Conservation (phyloP, 345 rosid species). For the Citrus mangshanensis region DNA sequence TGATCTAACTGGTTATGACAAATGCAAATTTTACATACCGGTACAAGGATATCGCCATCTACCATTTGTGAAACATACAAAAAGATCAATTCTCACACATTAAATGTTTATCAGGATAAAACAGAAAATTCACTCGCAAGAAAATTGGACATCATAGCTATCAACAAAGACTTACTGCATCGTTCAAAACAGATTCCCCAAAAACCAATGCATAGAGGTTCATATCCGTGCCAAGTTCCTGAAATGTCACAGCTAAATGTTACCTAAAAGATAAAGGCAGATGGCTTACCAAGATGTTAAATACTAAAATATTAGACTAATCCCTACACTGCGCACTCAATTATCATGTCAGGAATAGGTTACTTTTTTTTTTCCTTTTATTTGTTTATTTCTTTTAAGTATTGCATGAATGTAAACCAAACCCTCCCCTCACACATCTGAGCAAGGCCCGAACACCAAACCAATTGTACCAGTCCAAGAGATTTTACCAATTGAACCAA, state of each 20-base stretch:
- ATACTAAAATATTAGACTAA: not conserved
- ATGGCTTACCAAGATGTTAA: not conserved
- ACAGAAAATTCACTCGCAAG: constrained; percentile 10
- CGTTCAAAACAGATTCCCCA: constrained; percentile 98
- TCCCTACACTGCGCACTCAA: not conserved
- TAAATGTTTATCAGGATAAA: not conserved
- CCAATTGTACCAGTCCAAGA: not conserved
- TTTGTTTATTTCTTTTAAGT: not conserved
- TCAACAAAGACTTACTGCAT: constrained; percentile 67
- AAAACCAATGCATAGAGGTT: constrained; percentile 96
- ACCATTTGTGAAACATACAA: constrained; percentile 26
- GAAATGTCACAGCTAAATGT: constrained; percentile 21
- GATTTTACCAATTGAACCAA: not conserved
- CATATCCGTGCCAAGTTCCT: constrained; percentile 96
- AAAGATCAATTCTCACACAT: constrained; percentile 10
- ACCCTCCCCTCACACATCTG: not conserved
- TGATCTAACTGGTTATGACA: constrained; percentile 1
- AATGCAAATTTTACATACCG: constrained; percentile 46
- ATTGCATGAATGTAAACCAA: not conserved
- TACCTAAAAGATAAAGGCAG: not conserved
- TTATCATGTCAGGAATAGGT: not conserved
- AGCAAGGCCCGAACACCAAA: not conserved
- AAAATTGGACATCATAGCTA: constrained; percentile 11
- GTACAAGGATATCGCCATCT: constrained; percentile 98
- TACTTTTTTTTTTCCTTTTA: too few relatives aligned